Evolutionary conservation across 1,139 yeast species (phyloP), one percentile per base, ranked within the genome.

Genomic region (Suhomyces atakaporum): DNA sequence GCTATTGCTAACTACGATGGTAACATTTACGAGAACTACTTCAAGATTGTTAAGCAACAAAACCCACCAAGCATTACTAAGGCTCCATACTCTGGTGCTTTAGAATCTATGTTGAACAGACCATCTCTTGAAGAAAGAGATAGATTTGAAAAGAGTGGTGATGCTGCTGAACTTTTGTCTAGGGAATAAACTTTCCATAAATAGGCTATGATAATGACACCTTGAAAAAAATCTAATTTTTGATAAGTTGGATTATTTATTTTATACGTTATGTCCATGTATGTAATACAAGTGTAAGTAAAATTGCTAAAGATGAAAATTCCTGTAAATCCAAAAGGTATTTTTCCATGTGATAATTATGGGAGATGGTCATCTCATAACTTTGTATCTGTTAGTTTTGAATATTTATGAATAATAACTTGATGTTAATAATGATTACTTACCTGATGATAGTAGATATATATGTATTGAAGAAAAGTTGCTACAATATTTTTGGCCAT

Each of bases 1-100:
- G 83, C 96, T 22, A 75, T 90, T 45, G 97, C 97, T 44, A 75
- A 72, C 52, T 84, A 77, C 62, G 81, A 87, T 54, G 97, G 97
- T 48, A 84, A 89, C 59, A 81, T 87, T 39, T 90, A 89, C 69
- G 82, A 81, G 60, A 80, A 86, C 62, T 89, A 89, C 61, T 79
- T 79, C 56, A 58, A 54, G 25, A 62, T 62, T 35, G 79, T 77
- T 43, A 76, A 76, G 51, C 66, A 62, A 35, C 63, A 64, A 33
- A 79, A 79, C 57, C 76, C 80, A 40, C 77, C 79, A 23, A 64
- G 69, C 22, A 62, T 69, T 18, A 70, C 77, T 36, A 79, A 79
- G 52, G 84, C 88, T 25, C 79, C 83, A 27, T 83, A 84, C 57
- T 65, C 80, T 29, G 65, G 53, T 16, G 69, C 62, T 3, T 62